Conservation (phyloP, 2,329 filamentous ascomycete genomes). For the Epichloe elymi region DNA sequence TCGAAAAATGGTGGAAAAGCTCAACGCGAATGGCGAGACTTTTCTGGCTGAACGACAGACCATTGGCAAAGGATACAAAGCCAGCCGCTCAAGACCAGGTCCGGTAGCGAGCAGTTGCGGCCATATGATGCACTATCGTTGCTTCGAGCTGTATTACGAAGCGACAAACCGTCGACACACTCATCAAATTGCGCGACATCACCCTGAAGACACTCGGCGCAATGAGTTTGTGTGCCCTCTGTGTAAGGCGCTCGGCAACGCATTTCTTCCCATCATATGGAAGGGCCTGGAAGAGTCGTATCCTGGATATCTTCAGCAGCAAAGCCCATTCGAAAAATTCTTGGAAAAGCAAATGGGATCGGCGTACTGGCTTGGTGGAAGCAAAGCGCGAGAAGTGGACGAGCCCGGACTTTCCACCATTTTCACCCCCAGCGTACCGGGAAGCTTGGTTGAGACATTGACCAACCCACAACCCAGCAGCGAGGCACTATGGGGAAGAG, state of each 20-base stretch:
- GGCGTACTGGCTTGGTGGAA: conserved; percentile 27
- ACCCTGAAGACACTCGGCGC: conserved; percentile 65
- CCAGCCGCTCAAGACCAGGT: conserved; percentile 51
- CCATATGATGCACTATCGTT: conserved; percentile 96
- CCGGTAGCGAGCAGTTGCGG: conserved; percentile 86
- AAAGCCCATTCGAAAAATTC: conserved; percentile 53
- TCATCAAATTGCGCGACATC: conserved; percentile 87
- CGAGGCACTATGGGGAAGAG: conserved; percentile 28
- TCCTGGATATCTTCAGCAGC: conserved; percentile 53
- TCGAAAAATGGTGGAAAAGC: conserved; percentile 59
- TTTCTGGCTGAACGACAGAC: conserved; percentile 65
- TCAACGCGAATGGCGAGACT: conserved; percentile 57
- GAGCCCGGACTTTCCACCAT: conserved; percentile 18
- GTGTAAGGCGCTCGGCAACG: conserved; percentile 91
- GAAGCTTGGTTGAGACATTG: conserved; percentile 24
- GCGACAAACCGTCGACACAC: conserved; percentile 73
- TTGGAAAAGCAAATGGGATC: conserved; percentile 44
- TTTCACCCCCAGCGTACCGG: conserved; percentile 24
- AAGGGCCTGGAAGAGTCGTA: conserved; percentile 80
- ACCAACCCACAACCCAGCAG: conserved; percentile 23
- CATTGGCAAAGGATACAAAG: conserved; percentile 79
- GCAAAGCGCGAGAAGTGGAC: conserved; percentile 22
- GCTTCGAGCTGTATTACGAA: conserved; percentile 83
- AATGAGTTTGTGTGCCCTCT: conserved; percentile 94
- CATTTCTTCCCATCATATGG: conserved; percentile 92